Conservation (phyloP, 306 rosid genomes). For the Fragaria vesca region DNA sequence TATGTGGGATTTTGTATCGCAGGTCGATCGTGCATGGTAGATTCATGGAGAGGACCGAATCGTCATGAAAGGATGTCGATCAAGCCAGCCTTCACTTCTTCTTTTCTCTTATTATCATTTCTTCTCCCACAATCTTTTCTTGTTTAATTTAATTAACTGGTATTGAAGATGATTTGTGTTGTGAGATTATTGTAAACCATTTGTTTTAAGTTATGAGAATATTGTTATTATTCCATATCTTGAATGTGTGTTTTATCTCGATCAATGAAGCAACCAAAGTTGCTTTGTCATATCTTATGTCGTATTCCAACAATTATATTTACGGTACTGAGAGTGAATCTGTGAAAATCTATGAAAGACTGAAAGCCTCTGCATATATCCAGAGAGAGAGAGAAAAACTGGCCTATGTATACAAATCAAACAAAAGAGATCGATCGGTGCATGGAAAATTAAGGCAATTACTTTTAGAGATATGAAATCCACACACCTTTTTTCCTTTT, state of each 20-base stretch:
- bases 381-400: background rate
- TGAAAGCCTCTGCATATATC: background rate
- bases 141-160: slow-evolving; percentile 32
- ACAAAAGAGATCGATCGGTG: background rate
- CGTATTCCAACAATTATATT: background rate
- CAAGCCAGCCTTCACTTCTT: slow-evolving; percentile 16
- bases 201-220: slow-evolving; percentile 35
- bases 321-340: background rate
- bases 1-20: slow-evolving; percentile 15
- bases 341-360: background rate
- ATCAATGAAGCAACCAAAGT: slow-evolving; percentile 33
- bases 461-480: background rate
- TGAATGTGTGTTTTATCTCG: slow-evolving; percentile 39
- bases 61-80: slow-evolving; percentile 89
- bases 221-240: slow-evolving; percentile 32
- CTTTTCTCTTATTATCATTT: background rate
- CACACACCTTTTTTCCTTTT: no score
- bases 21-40: slow-evolving; percentile 37
- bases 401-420: background rate
- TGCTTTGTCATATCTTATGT: slow-evolving; percentile 30
- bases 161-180: slow-evolving; percentile 10
- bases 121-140: slow-evolving; percentile 10
- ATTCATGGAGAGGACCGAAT: slow-evolving; percentile 35
- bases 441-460: background rate
- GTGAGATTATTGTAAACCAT: slow-evolving; percentile 39